These are phyloP conservation scores for Rosa chinensis DNA, from an alignment of 306 rosid species.

Conservation along the genomic window DNA sequence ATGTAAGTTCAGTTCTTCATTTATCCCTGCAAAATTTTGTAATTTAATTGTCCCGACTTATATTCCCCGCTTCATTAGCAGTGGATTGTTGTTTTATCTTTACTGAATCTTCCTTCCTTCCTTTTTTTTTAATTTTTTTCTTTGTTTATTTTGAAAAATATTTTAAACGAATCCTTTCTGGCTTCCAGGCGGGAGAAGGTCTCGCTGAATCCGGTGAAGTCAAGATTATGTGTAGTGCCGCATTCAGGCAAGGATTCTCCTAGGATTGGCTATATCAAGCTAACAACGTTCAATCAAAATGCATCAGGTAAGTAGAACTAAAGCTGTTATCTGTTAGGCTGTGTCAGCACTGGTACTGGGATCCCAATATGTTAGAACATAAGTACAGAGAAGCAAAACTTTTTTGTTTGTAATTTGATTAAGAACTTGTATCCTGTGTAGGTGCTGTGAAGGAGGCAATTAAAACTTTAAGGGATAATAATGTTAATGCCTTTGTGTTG, in stretches of 20 bases:
- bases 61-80: neutral
- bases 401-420: constrained; percentile 17
- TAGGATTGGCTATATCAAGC: constrained; percentile 81
- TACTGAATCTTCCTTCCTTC: no score
- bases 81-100: neutral
- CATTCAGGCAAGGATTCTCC: constrained; percentile 65
- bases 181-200: constrained; percentile 88
- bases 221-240: constrained; percentile 77
- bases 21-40: neutral
- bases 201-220: constrained; percentile 87
- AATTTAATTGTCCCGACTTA: neutral
- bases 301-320: constrained; percentile 63
- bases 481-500: constrained; percentile 89
- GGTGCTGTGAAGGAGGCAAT: constrained; percentile 96
- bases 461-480: constrained; percentile 60
- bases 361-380: neutral
- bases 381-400: neutral
- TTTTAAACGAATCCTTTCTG: neutral
- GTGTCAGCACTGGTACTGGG: neutral
- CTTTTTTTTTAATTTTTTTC: neutral
- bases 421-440: constrained; percentile 38
- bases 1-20: constrained; percentile 44
- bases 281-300: constrained; percentile 83
- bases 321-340: constrained; percentile 7
- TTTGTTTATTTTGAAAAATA: neutral